Conservation (phyloP, 768 basidiomycete species). For the Omphalotus guepiniiformis region DNA sequence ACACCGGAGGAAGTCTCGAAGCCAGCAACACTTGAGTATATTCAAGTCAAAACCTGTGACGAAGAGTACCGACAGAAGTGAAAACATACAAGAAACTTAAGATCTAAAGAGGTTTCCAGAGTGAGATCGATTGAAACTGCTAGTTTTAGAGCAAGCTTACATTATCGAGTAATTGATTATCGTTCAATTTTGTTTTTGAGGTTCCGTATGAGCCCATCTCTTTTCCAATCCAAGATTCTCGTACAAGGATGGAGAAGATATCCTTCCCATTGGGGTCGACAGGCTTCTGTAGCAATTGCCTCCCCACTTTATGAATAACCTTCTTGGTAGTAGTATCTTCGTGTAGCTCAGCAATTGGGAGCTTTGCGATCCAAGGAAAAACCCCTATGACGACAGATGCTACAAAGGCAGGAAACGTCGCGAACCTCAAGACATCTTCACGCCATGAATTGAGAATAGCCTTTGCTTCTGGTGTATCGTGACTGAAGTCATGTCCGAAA, state of each 20-base stretch:
- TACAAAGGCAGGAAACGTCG: constrained; percentile 19
- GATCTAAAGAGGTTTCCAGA: too few relatives aligned
- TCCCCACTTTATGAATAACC: constrained; percentile 20
- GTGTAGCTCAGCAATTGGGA: constrained; percentile 21
- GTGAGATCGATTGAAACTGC: neutral
- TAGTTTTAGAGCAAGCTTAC: constrained; percentile 9
- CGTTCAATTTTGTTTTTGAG: constrained; percentile 10
- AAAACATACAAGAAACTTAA: too few relatives aligned
- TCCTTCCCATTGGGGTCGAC: constrained; percentile 14
- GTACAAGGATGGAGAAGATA: constrained; percentile 23
- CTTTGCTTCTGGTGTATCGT: constrained; percentile 16
- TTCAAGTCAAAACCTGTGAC: constrained; percentile 17
- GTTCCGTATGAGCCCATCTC: constrained; percentile 4
- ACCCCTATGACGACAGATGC: constrained; percentile 25
- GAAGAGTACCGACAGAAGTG: neutral
- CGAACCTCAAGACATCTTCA: constrained; percentile 16
- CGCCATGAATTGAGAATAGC: constrained; percentile 23
- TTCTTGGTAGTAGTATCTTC: constrained; percentile 22
- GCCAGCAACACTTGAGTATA: constrained; percentile 20
- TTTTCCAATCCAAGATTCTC: too few relatives aligned
- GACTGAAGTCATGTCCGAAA: constrained; percentile 37
- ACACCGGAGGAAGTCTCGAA: constrained; percentile 39
- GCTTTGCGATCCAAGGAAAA: constrained; percentile 21
- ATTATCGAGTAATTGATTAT: constrained; percentile 24
- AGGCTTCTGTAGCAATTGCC: constrained; percentile 15